Base-by-base conservation (phyloP, 2,329 filamentous ascomycete genomes). In the Gnomoniopsis sp. region DNA sequence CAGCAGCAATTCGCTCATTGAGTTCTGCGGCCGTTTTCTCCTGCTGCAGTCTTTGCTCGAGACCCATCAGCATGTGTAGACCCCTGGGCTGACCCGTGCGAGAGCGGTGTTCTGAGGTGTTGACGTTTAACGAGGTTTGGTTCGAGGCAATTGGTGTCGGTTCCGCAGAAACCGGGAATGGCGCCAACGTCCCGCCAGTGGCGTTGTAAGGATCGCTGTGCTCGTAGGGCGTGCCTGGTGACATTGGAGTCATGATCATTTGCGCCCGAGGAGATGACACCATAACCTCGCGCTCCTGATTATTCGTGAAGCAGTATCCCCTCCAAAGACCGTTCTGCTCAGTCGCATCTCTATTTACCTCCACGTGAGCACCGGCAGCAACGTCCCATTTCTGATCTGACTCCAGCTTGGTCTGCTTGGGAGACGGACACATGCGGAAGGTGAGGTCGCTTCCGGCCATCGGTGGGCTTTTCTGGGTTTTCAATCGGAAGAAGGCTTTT, bases 401-500 rank as follows among this genome's bases (percentile, higher is more conserved):
- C 69, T 96, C 91, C 67, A 96, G 88, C 67, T 91, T 87, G 17
- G 92, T 96, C 56, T 87, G 84, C 71, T 93, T 88, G 6, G 93
- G 93, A 26, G 93, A 96, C 11, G 83, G 80, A 70, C 91, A 96
- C 70, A 83, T 84, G 36, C 91, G 90, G 70, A 97, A 96, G 26
- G 81, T 78, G 56, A 98, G 82, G 65, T 96, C 89, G 58, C 79
- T 77, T 57, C 93, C 93, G 12, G 96, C 84, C 92, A 98, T 96
- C 11, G 93, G 93, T 44, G 93, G 93, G 61, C 86, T 86, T 38
- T 62, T 54, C 21, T 65, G 68, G 15, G 64, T 61, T 22, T 79
- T 79, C 76, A 85, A 82, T 26, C 79, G 77, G 61, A 79, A 75
- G 43, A 84, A 65, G 50, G 70, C 70, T 19, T 68, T 65, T 48